Base-by-base conservation (phyloP, 257 asterid species). In the Nicotiana tabacum region DNA sequence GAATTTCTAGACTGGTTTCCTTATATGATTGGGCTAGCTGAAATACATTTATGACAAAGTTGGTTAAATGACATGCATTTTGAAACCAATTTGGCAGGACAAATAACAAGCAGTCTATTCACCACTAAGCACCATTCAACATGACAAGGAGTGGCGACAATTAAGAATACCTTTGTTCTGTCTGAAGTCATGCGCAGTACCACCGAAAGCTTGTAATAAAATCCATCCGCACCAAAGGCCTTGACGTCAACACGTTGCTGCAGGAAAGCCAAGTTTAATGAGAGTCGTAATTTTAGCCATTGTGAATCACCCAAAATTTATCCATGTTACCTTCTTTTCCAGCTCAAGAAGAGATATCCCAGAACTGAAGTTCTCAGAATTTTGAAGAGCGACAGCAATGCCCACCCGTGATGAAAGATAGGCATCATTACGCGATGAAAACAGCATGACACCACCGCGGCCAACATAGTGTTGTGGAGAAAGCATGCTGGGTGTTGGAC, bases 381-480 rank as follows among this genome's bases (percentile, higher is more conserved):
- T 88, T 77, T 83, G 93, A 84, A 93, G 82, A 83, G 98, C 97
- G 89, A 96, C 99, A 85, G 99, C 88, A 77, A 96, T 90, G 81
- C 97, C 98, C 87, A 96, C 98, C 83, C 98, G 88, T 80, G 98
- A 97, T 76, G 99, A 96, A 82, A 93, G 88, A 90, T 93, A 94
- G 66, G 88, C 78, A 87, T 96, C 99, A 88, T 96, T 96, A 64
- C 97, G 90, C 1, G 99, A 90, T n/a, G 98, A 96, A 81, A 96
- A 96, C 82, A 96, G 83, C 92, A 88, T 90, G 79, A 91, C 97
- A 64, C 98, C 98, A 85, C 99, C 97, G 48, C 98, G 95, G 55
- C 98, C 99, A 84, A 93, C 78, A 85, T 96, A 96, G 87, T 94
- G 98, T 89, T 96, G 99, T 21, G 99, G 99, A 83, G 99, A 96